Base-by-base conservation (phyloP, 345 rosid genomes). In the Eutrema yunnanense region DNA sequence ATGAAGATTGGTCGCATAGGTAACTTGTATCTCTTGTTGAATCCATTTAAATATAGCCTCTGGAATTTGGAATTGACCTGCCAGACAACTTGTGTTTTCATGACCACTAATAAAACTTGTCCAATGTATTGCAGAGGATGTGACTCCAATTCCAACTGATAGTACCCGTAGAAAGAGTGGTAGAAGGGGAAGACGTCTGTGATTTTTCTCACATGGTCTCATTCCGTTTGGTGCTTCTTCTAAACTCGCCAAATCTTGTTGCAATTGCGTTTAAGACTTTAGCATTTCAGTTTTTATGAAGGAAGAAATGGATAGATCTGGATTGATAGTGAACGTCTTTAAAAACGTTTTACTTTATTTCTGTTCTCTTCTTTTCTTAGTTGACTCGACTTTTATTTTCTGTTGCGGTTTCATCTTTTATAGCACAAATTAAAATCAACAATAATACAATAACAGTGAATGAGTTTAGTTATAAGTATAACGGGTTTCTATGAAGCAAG, bases 1-100 rank as follows among this genome's bases (percentile, higher is more conserved):
- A 86, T 88, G 95, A 86, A 81, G 79, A 88, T 86, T 67, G 92
- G 90, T 29, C 95, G 95, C 49, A 88, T 88, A 37, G 96, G 94
- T 85, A 48, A 42, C 46, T 42, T 40, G 12, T 10, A 2, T 9
- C 43, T 40, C 43, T 40, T 40, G 43, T 40, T 40, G 43, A 19
- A 19, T 19, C 22, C 22, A 19, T 19, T 19, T 19, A 19, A 19
- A 19, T 19, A 19, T 19, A 19, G 22, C 22, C 22, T 19, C 22
- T 19, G 22, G 22, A 19, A 19, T 19, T 19, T 19, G 22, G 26
- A 22, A 7, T 30, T 30, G 33, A 2, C 33, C 33, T 2, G 33
- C 33, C 2, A 36, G 40, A 8, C 9, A 6, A 37, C 1, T 22
- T 65, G 2, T 65, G 58, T 3, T 65, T 12, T 26, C 9, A 12